phyloP scores from a whole-genome alignment of 768 basidiomycete species.

The Lactarius hatsudake region DNA sequence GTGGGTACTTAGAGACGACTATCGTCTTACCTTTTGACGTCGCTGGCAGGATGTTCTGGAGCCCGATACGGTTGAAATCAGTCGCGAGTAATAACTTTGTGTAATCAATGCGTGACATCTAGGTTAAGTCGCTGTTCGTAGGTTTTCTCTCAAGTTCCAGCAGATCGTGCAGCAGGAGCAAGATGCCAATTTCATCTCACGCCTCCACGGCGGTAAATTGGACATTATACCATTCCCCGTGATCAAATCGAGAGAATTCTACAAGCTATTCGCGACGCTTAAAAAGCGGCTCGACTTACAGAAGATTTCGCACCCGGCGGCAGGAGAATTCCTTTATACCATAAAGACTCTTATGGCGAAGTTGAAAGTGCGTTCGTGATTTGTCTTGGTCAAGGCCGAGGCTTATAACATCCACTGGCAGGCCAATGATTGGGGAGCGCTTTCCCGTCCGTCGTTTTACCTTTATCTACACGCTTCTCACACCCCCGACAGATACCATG shows the following conservation, averaged over 20 bases:
- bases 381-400: too few species aligned
- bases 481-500: conserved; percentile 43
- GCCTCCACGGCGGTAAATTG: conserved; percentile 52
- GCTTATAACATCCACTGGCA: conserved; percentile 26
- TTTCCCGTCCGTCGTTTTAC: conserved; percentile 49
- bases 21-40: neutral
- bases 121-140: neutral
- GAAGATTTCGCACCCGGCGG: conserved; percentile 45
- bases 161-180: conserved; percentile 60
- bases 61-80: conserved; percentile 55
- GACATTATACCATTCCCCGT: conserved; percentile 54
- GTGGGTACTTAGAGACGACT: conserved; percentile 30
- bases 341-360: conserved; percentile 23
- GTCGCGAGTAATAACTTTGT: conserved; percentile 40
- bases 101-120: neutral
- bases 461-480: neutral
- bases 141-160: conserved; percentile 53
- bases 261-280: conserved; percentile 48
- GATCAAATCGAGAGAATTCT: conserved; percentile 48
- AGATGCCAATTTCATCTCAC: conserved; percentile 60
- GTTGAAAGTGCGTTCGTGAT: neutral
- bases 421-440: conserved; percentile 64
- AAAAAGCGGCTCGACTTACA: conserved; percentile 49
- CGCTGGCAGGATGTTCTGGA: conserved; percentile 55
- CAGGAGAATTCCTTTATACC: conserved; percentile 47